Base-by-base conservation (phyloP, 352 stramenopile species). In the Phytopythium vexans region DNA sequence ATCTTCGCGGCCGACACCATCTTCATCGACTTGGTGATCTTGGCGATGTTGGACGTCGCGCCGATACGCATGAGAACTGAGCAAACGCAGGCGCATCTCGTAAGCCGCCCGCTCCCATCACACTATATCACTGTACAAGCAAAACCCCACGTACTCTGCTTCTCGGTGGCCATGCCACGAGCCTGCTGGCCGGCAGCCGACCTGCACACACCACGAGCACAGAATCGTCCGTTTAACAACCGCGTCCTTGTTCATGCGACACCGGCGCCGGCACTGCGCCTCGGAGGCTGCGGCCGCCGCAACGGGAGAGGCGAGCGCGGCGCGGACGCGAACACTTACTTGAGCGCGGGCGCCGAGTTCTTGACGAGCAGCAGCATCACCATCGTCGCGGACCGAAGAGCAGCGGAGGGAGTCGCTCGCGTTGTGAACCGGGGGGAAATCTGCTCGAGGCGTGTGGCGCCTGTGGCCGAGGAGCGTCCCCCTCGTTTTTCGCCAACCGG, bases 11-110 rank as follows among this genome's bases (percentile, higher is more conserved):
- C 97, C 56, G 96, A 99, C 73, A 99, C 97, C 97, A 99, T 99
- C 81, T 99, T 99, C 97, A 99, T 99, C 51, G 97, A 99, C 77
- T 97, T 97, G 47, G 97, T 99, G 82, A 99, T 99, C 87, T 99
- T 99, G 64, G 93, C 86, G 58, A 99, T 99, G 88, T 99, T 99
- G 62, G 97, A 98, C 35, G 97, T 99, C 16, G 96, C 97, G 55
- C 86, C 83, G 66, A 99, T 99, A 69, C 98, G 95, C 79, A 98
- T 97, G 56, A 90, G 88, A 86, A 92, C 68, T 76, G 57, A 34
- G 35, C 0, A 7, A 8, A 12, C 21, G 40, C 0, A 46, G 7
- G 37, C 9, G 11, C 36, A 59, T 42, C 3, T 58, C 46, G 11
- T 37, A 16, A 33, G n/a, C 3, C 15, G 3, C 31, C 11, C 15